These are phyloP conservation scores for Rutstroemia sydowiana DNA, from an alignment of 2,329 filamentous ascomycete species.

Conservation along the genomic window DNA sequence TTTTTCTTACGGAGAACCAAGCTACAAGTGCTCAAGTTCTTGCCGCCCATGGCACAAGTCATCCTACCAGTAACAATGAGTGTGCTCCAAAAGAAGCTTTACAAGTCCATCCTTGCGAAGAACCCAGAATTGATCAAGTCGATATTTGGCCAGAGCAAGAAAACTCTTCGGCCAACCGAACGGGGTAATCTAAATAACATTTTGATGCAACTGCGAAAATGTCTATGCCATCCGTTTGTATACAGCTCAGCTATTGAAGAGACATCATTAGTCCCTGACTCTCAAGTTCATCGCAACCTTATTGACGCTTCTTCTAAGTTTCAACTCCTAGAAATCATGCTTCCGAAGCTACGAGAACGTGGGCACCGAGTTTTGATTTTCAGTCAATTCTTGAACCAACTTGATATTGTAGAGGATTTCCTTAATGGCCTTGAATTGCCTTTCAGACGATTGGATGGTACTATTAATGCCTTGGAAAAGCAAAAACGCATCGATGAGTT, in stretches of 20 bases:
- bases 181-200: conserved; percentile 86
- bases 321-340: conserved; percentile 71
- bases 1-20: conserved; percentile 75
- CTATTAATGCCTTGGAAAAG: conserved; percentile 72
- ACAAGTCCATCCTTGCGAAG: conserved; percentile 86
- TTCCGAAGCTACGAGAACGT: conserved; percentile 77
- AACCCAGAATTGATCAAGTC: conserved; percentile 83
- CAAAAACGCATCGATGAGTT: conserved; percentile 91
- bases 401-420: conserved; percentile 91
- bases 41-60: conserved; percentile 89
- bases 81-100: conserved; percentile 84
- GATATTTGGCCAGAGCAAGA: conserved; percentile 64
- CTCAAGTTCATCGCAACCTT: conserved; percentile 67
- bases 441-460: conserved; percentile 82
- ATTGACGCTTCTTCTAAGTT: conserved; percentile 90
- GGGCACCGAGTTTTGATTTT: conserved; percentile 92
- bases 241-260: conserved; percentile 91
- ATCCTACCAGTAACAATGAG: conserved; percentile 97
- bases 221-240: conserved; percentile 90
- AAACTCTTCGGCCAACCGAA: conserved; percentile 56
- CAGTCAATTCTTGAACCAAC: conserved; percentile 85
- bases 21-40: conserved; percentile 78
- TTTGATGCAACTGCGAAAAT: conserved; percentile 88
- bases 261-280: conserved; percentile 51
- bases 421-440: conserved; percentile 64